These are phyloP conservation scores for Nigrospora oryzae DNA, from an alignment of 2,329 filamentous ascomycete species.

Conservation along the genomic window DNA sequence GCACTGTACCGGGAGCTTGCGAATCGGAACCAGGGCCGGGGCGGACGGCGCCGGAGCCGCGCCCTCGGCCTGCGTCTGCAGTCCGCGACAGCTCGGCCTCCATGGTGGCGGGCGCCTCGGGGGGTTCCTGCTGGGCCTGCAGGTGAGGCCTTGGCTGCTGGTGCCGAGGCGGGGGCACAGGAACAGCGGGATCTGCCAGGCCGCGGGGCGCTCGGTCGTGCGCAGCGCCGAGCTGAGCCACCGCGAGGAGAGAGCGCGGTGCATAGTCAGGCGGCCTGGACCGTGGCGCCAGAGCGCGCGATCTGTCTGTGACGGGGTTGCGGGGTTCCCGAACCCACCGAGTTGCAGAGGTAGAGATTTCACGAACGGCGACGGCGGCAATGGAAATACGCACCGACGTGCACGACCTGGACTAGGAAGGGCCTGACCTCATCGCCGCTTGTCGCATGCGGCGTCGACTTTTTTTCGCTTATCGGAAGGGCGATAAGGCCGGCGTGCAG, in stretches of 20 bases:
- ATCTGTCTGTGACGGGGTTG: too few relatives aligned
- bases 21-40: slow-evolving; percentile 4
- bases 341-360: too few relatives aligned
- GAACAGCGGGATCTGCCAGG: slow-evolving; percentile 34
- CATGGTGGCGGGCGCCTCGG: slow-evolving; percentile 8
- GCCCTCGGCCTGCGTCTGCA: slow-evolving; percentile 16
- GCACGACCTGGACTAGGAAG: too few relatives aligned
- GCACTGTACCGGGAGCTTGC: slow-evolving; percentile 46
- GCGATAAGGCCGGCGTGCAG: too few relatives aligned
- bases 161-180: slow-evolving; percentile 35
- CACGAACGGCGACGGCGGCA: too few relatives aligned
- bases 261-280: slow-evolving; percentile 22
- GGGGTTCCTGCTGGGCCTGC: slow-evolving; percentile 5
- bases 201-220: slow-evolving; percentile 26
- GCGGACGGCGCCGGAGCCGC: slow-evolving; percentile 1
- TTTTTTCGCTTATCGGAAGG: too few relatives aligned
- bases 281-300: too few relatives aligned
- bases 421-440: too few relatives aligned
- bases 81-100: slow-evolving; percentile 13
- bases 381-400: too few relatives aligned
- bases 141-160: slow-evolving; percentile 22
- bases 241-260: slow-evolving; percentile 31
- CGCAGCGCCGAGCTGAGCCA: slow-evolving; percentile 34
- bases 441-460: too few relatives aligned
- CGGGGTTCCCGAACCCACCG: too few relatives aligned